Evolutionary conservation across 2,329 filamentous ascomycete genomes (phyloP).

Genomic region (Bisporella sp.): DNA sequence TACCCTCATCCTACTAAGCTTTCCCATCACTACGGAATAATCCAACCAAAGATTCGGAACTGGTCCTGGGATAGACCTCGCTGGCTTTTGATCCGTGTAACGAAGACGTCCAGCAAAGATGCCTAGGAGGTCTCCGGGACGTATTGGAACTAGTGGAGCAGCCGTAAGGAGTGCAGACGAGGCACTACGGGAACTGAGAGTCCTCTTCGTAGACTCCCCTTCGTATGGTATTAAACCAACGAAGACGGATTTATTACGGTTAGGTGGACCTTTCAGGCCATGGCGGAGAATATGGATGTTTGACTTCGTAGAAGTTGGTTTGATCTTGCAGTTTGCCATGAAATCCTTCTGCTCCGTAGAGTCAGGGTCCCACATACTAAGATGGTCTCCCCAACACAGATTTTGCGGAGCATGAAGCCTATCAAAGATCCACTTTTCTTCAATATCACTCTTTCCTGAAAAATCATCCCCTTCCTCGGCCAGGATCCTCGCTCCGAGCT

Average conservation of each 20-base stretch:
- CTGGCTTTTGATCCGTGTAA: slow-evolving; percentile 4
- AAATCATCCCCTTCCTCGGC: slow-evolving; percentile 13
- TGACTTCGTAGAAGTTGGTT: slow-evolving; percentile 4
- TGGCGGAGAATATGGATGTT: slow-evolving; percentile 4
- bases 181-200: not conserved
- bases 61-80: slow-evolving; percentile 1
- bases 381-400: slow-evolving; percentile 9
- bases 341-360: not conserved
- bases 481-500: slow-evolving; percentile 6
- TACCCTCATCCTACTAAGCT: slow-evolving; percentile 5
- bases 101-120: slow-evolving; percentile 6
- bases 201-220: slow-evolving; percentile 3
- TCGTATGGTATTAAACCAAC: slow-evolving; percentile 4
- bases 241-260: slow-evolving; percentile 3
- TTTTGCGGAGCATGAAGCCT: slow-evolving; percentile 12
- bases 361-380: slow-evolving; percentile 6
- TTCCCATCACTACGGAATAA: slow-evolving; percentile 3
- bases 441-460: slow-evolving; percentile 14
- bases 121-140: slow-evolving; percentile 5
- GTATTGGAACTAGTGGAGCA: slow-evolving; percentile 1
- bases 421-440: slow-evolving; percentile 12
- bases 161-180: not conserved
- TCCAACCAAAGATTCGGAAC: slow-evolving; percentile 6
- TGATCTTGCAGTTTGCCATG: slow-evolving; percentile 1
- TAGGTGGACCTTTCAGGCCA: slow-evolving; percentile 4